Evolutionary conservation across 306 rosid species (phyloP).

Genomic region (Fragaria vesca): DNA sequence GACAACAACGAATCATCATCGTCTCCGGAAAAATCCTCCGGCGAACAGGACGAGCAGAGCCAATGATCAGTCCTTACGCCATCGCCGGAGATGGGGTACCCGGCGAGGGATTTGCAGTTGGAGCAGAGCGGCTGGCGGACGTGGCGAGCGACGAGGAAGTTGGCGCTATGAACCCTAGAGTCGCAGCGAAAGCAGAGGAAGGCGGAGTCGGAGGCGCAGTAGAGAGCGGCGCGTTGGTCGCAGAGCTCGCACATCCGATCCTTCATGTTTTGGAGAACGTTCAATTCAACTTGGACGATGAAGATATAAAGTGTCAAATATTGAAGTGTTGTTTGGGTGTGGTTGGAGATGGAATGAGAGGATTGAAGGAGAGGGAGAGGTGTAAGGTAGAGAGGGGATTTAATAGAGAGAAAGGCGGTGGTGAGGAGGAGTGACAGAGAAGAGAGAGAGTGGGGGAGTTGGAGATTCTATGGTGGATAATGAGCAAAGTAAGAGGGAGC

Average conservation of each 20-base stretch:
- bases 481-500: not conserved
- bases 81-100: slow-evolving; percentile 2
- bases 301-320: not conserved
- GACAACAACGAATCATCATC: not conserved
- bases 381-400: not conserved
- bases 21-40: not conserved
- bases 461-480: not conserved
- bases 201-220: slow-evolving; percentile 38
- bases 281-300: not conserved
- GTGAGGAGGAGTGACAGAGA: slow-evolving; percentile 11
- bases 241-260: slow-evolving; percentile 34
- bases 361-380: not conserved
- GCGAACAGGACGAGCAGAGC: slow-evolving; percentile 25
- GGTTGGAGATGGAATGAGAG: not conserved
- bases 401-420: slow-evolving; percentile 7
- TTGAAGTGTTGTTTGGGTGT: not conserved
- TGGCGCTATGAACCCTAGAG: slow-evolving; percentile 34
- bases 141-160: slow-evolving; percentile 46
- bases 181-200: slow-evolving; percentile 41
- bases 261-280: slow-evolving; percentile 14
- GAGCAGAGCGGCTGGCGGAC: slow-evolving; percentile 36
- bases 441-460: not conserved
- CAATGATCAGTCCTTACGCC: not conserved
- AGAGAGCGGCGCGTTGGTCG: slow-evolving; percentile 21
- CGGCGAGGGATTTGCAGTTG: slow-evolving; percentile 16